Evolutionary conservation across 768 basidiomycete genomes (phyloP), one percentile per base, ranked within the genome.

Genomic region (Collybiopsis confluens): DNA sequence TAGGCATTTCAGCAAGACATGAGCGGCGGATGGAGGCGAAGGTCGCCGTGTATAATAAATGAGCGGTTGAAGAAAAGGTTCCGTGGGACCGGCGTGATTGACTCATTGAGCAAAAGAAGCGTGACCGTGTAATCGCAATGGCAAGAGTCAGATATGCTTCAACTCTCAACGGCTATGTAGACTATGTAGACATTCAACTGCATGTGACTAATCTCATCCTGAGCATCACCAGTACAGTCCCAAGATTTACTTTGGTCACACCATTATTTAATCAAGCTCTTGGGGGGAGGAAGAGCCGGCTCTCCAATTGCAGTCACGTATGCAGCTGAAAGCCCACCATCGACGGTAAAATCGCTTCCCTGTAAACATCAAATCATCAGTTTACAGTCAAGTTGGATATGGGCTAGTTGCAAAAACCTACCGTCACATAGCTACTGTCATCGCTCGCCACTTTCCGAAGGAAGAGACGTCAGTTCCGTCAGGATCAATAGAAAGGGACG

Each of bases 351-450:
- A 69, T 98, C 96, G 47, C 87, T 86, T 36, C 90, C 89, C 89
- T 91, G 54, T 43, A 36, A 36, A 36, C 9, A 36, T 16, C 35
- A 36, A 18, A 9, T 8, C 9, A 43, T 20, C 8, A 20, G 42
- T 18, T 2, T 46, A 9, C 4, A 16, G 11, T 27, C 45, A 35
- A 30, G n/a, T 13, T 10, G 36, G 11, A 28, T 18, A 36, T 10
- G n/a, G 16, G 16, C 23, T 21, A 20, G 24, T 44, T 43, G 45
- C 24, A 41, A 43, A 47, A 43, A 72, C 84, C 43, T 61, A 96
- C 95, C 21, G 94, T 99, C 67, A 98, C 81, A 67, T 96, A 99
- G 68, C 91, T 94, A 62, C 92, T 94, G 47, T 99, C 97, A 68
- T 95, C 90, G 60, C 90, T 92, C 3, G 94, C 97, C 63, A 93